Conservation (phyloP, 345 rosid species). For the Fremontodendron californicum region DNA sequence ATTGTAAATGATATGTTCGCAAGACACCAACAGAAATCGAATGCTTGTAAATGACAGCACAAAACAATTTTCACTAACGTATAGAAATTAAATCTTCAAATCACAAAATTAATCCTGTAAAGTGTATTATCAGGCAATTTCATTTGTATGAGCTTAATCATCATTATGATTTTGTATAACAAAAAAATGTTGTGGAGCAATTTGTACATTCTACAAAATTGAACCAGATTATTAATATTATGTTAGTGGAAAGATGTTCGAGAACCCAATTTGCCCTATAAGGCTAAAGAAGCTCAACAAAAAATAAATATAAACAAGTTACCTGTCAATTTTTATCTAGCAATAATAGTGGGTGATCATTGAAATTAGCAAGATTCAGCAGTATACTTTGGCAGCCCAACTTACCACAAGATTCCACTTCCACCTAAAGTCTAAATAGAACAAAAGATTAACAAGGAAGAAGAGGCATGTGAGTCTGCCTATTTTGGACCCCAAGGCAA, state of each 20-base stretch:
- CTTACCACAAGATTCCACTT: neutral
- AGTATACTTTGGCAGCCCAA: neutral
- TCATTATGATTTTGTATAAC: neutral
- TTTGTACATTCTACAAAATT: neutral
- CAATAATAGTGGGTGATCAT: neutral
- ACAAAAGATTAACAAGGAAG: neutral
- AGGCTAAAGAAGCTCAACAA: neutral
- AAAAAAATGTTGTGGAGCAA: neutral
- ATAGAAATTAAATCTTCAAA: neutral
- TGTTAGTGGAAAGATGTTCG: neutral
- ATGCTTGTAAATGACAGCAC: neutral
- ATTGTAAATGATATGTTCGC: neutral
- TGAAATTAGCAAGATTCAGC: neutral
- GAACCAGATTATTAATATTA: neutral
- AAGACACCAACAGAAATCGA: neutral
- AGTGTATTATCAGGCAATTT: neutral
- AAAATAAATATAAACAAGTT: neutral
- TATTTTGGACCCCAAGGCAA: neutral
- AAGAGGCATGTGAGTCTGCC: neutral
- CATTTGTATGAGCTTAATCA: neutral
- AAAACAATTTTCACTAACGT: neutral
- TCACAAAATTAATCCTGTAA: neutral
- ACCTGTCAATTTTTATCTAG: neutral
- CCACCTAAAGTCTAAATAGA: neutral
- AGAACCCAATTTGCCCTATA: neutral